phyloP scores from a whole-genome alignment of 352 stramenopile species.

The Pythium pyrilobum region DNA sequence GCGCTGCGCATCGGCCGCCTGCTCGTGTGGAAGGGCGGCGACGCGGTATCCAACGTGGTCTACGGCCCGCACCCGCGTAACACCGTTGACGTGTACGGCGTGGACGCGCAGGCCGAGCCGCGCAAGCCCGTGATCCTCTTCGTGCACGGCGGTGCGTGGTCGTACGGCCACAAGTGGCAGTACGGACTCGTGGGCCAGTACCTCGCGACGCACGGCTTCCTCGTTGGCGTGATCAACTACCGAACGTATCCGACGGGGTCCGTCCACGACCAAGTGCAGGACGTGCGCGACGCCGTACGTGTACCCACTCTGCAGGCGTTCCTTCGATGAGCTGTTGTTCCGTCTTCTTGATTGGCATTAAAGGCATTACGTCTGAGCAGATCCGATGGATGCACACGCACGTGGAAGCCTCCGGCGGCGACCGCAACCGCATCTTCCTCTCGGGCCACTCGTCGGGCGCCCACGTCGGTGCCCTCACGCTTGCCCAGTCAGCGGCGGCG shows the following conservation, averaged over 20 bases:
- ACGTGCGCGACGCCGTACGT: conserved; percentile 73
- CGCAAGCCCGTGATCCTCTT: conserved; percentile 85
- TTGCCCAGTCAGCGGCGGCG: conserved; percentile 43
- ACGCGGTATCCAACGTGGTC: conserved; percentile 23
- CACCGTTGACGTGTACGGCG: conserved; percentile 56
- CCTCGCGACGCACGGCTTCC: conserved; percentile 43
- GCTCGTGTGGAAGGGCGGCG: conserved; percentile 31
- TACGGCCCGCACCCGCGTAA: conserved; percentile 54
- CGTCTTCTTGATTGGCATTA: too few species aligned
- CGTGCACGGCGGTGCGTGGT: conserved; percentile 86
- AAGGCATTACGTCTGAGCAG: too few species aligned
- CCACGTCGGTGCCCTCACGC: conserved; percentile 47
- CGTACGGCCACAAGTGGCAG: conserved; percentile 78
- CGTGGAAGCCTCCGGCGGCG: conserved; percentile 40
- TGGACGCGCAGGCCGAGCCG: conserved; percentile 6
- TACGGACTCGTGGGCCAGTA: conserved; percentile 63
- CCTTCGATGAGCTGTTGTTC: not conserved
- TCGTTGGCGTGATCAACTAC: conserved; percentile 89
- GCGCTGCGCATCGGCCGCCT: conserved; percentile 35
- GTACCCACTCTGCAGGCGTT: not conserved
- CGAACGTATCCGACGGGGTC: conserved; percentile 83
- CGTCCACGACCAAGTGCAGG: conserved; percentile 85
- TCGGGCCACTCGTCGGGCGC: conserved; percentile 60
- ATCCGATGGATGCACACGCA: conserved; percentile 52
- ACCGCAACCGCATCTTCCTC: conserved; percentile 43